phyloP scores from a whole-genome alignment of 2,329 filamentous ascomycete genomes.

The Sarocladium oryzae region DNA sequence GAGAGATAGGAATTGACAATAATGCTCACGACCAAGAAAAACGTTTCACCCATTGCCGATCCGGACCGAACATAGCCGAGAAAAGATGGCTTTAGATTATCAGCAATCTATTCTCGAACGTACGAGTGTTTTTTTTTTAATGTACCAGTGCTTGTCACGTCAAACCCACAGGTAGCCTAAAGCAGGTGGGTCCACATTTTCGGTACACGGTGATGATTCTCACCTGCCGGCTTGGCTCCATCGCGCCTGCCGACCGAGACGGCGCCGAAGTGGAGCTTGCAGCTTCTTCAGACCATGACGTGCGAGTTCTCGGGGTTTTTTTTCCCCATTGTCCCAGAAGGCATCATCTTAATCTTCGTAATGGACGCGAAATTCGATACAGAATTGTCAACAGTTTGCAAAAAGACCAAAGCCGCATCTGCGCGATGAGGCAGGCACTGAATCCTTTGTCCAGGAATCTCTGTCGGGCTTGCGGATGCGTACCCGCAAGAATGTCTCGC shows the following conservation, averaged over 20 bases:
- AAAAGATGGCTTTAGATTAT: background rate
- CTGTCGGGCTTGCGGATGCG: background rate
- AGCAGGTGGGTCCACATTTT: no score
- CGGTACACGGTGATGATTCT: no score
- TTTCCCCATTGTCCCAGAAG: background rate
- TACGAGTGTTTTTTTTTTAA: no score
- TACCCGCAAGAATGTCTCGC: background rate
- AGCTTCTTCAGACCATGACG: background rate
- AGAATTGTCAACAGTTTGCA: no score
- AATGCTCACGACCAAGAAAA: background rate
- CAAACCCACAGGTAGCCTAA: background rate
- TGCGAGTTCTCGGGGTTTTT: background rate
- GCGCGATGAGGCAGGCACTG: no score
- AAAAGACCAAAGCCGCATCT: no score
- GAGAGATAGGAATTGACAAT: no score
- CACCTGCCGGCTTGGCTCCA: background rate
- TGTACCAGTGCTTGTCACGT: background rate
- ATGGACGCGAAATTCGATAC: no score
- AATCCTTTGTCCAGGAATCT: background rate
- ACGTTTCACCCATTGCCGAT: background rate
- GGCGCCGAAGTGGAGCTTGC: background rate
- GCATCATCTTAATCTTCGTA: no score
- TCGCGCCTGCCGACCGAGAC: conserved; percentile 1
- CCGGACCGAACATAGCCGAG: background rate
- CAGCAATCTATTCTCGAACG: background rate